Conservation (phyloP, 306 rosid genomes). For the Vachellia pachyceras region DNA sequence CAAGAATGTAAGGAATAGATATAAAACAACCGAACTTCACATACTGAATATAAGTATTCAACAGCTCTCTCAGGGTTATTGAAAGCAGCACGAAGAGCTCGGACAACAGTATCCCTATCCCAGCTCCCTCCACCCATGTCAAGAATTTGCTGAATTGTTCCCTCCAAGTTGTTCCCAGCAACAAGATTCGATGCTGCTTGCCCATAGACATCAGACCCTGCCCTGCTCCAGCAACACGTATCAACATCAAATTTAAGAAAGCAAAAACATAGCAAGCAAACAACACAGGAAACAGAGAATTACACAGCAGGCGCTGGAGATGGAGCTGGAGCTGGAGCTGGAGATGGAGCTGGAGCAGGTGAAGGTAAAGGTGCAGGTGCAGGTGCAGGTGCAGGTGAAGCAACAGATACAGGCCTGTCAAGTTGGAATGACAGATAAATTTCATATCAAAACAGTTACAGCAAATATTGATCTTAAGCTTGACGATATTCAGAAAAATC, state of each 20-base stretch:
- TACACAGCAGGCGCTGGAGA: slow-evolving; percentile 52
- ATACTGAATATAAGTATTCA: slow-evolving; percentile 87
- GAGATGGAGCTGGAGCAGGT: background rate
- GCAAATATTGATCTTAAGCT: slow-evolving; percentile 3
- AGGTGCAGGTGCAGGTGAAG: slow-evolving; percentile 30
- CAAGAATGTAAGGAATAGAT: slow-evolving; percentile 6
- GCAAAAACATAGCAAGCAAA: slow-evolving; percentile 22
- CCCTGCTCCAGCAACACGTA: slow-evolving; percentile 56
- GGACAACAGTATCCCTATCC: slow-evolving; percentile 90
- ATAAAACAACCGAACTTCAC: slow-evolving; percentile 41
- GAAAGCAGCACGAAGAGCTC: slow-evolving; percentile 92
- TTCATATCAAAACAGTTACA: slow-evolving; percentile 18
- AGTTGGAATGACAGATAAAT: slow-evolving; percentile 31
- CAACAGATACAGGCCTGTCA: slow-evolving; percentile 50
- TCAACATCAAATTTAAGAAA: slow-evolving; percentile 20
- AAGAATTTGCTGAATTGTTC: slow-evolving; percentile 76
- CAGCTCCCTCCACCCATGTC: slow-evolving; percentile 93
- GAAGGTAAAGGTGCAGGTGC: slow-evolving; percentile 17
- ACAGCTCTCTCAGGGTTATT: slow-evolving; percentile 97
- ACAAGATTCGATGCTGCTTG: slow-evolving; percentile 91
- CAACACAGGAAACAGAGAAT: slow-evolving; percentile 23
- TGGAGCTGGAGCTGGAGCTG: background rate
- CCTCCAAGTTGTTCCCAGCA: slow-evolving; percentile 87
- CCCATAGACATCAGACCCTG: slow-evolving; percentile 66
- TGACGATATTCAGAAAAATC: background rate